phyloP scores from a whole-genome alignment of 495 filamentous ascomycete genomes.

The Chlorociboria aeruginascens region DNA sequence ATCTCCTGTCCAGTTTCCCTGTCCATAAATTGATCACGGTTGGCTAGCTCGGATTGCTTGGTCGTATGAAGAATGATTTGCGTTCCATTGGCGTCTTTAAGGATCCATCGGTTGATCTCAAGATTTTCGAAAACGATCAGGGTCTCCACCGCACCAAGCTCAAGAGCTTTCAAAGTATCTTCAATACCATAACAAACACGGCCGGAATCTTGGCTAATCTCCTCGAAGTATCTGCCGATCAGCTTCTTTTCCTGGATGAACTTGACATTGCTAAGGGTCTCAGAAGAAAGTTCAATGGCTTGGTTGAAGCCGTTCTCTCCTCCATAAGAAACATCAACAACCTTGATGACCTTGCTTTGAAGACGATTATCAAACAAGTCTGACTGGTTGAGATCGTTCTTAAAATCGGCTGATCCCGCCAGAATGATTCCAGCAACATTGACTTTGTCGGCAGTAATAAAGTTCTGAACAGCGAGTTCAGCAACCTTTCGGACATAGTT shows the following conservation, averaged over 20 bases:
- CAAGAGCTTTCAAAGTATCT: slow-evolving; percentile 94
- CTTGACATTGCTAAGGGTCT: slow-evolving; percentile 98
- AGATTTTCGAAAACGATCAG: slow-evolving; percentile 98
- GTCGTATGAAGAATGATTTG: slow-evolving; percentile 76
- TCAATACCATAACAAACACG: slow-evolving; percentile 96
- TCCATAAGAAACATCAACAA: slow-evolving; percentile 96
- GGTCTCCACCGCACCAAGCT: slow-evolving; percentile 86
- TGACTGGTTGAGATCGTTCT: slow-evolving; percentile 95
- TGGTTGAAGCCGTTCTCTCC: slow-evolving; percentile 99
- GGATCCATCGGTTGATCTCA: slow-evolving; percentile 79
- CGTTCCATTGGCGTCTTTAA: slow-evolving; percentile 62
- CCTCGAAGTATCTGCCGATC: slow-evolving; percentile 95
- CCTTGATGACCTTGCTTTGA: slow-evolving; percentile 92
- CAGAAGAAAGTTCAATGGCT: slow-evolving; percentile 86
- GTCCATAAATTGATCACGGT: slow-evolving; percentile 81
- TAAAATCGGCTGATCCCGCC: slow-evolving; percentile 97
- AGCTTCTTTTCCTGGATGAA: slow-evolving; percentile 99
- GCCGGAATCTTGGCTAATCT: slow-evolving; percentile 93
- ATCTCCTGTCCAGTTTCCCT: slow-evolving; percentile 93
- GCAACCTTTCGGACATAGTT: slow-evolving; percentile 99
- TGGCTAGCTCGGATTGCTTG: slow-evolving; percentile 63
- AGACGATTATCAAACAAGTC: slow-evolving; percentile 93
- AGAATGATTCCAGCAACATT: slow-evolving; percentile 92
- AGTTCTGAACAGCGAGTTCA: slow-evolving; percentile 94
- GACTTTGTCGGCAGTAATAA: slow-evolving; percentile 94